phyloP scores from a whole-genome alignment of 2,329 filamentous ascomycete genomes.

The Fusarium aywerte region DNA sequence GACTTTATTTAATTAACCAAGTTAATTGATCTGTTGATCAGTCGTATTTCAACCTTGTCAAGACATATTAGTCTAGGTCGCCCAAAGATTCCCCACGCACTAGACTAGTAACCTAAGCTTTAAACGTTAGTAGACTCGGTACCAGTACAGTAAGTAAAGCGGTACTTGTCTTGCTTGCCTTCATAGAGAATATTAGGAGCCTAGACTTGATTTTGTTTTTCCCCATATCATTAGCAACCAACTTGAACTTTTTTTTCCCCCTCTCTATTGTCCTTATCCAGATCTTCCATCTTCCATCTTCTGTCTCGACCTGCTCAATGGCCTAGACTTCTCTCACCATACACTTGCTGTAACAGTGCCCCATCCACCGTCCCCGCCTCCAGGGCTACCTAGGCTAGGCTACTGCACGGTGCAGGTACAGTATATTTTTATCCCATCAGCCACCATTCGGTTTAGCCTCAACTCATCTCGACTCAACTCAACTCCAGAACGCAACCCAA shows the following conservation, averaged over 20 bases:
- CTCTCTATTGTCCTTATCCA: not conserved
- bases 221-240: not conserved
- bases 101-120: not conserved
- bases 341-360: conserved; percentile 11
- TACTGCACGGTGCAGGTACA: conserved; percentile 29
- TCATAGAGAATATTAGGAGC: not conserved
- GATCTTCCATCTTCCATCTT: not conserved
- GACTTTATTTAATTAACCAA: not conserved
- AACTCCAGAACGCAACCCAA: conserved; percentile 6
- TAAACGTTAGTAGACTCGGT: not conserved
- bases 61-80: not conserved
- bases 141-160: not conserved
- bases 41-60: not conserved
- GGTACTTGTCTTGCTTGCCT: not conserved
- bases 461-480: conserved; percentile 17
- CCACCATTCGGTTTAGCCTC: conserved; percentile 31
- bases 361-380: conserved; percentile 23
- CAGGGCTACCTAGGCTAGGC: not conserved
- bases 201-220: not conserved
- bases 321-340: not conserved
- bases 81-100: not conserved
- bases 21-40: not conserved
- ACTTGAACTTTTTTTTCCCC: not conserved
- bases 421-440: conserved; percentile 40
- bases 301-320: not conserved